Conservation (phyloP, 257 asterid species). For the Vinca minor region DNA sequence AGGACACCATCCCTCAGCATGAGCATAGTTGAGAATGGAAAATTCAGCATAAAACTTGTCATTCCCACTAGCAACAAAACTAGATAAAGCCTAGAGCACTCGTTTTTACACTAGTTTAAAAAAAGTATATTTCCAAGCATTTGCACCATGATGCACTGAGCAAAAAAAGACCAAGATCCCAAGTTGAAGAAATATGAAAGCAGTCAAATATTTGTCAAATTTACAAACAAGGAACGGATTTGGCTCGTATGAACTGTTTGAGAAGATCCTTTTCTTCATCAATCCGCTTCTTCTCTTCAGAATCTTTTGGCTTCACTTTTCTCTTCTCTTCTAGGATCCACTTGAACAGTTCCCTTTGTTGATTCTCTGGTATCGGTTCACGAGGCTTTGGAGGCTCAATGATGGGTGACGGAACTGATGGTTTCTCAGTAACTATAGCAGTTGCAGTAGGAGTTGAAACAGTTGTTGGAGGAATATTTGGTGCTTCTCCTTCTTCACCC, state of each 20-base stretch:
- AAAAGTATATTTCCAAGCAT: neutral
- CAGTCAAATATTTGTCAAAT: neutral
- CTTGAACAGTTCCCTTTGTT: conserved; percentile 63
- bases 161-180: neutral
- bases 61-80: neutral
- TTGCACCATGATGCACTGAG: neutral
- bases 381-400: conserved; percentile 31
- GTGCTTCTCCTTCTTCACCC: conserved; percentile 26
- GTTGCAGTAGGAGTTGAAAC: conserved; percentile 25
- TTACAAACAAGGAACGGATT: conserved; percentile 44
- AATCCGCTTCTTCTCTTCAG: conserved; percentile 59
- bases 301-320: conserved; percentile 53
- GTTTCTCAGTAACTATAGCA: conserved; percentile 21
- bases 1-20: no score
- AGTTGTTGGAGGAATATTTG: conserved; percentile 25
- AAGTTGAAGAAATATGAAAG: neutral
- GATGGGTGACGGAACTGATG: conserved; percentile 20
- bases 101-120: neutral
- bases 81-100: neutral
- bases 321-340: conserved; percentile 91
- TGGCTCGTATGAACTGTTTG: conserved; percentile 68
- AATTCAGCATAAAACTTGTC: no score
- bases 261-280: conserved; percentile 90
- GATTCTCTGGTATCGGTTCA: conserved; percentile 55
- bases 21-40: no score